Percentiles rank a stretch among this genome's conserved stretches.
Evolutionary conservation across 176 grass and related monocot genomes (phyloP).

Genomic region (Paspalum vaginatum): DNA sequence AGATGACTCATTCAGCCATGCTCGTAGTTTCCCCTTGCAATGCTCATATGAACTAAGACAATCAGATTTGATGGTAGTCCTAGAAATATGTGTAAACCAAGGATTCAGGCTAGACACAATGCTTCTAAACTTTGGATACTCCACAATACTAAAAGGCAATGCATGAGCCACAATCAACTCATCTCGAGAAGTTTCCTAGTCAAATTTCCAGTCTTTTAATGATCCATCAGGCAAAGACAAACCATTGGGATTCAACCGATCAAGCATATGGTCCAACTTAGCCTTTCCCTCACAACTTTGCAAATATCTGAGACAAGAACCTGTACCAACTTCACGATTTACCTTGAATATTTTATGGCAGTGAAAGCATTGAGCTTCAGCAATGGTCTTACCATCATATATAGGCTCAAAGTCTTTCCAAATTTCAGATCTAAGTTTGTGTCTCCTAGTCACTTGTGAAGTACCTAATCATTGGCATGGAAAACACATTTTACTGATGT

Average conservation of each 20-base stretch:
- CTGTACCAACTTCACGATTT: not conserved
- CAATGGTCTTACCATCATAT: not conserved
- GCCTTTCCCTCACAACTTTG: not conserved
- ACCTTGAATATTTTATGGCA: not conserved
- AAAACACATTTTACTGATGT: too few relatives aligned
- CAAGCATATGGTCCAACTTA: not conserved
- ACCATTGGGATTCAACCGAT: too few relatives aligned
- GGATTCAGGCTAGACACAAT: not conserved
- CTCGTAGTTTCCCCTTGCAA: not conserved
- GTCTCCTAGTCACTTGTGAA: not conserved
- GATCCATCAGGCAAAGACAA: too few relatives aligned
- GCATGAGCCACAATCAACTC: not conserved
- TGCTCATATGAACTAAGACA: not conserved
- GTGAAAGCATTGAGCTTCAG: not conserved
- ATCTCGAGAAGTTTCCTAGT: not conserved
- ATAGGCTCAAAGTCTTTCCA: slow-evolving; percentile 3
- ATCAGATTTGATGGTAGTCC: not conserved
- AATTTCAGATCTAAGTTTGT: not conserved
- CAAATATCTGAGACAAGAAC: not conserved
- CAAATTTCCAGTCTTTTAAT: slow-evolving; percentile 5
- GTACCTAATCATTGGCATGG: too few relatives aligned
- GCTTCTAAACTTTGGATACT: not conserved
- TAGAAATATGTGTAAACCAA: not conserved
- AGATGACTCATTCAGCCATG: not conserved
- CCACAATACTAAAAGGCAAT: not conserved